Base-by-base conservation (phyloP, 1,284 basidiomycete species). In the Laetiporus sulphureus region DNA sequence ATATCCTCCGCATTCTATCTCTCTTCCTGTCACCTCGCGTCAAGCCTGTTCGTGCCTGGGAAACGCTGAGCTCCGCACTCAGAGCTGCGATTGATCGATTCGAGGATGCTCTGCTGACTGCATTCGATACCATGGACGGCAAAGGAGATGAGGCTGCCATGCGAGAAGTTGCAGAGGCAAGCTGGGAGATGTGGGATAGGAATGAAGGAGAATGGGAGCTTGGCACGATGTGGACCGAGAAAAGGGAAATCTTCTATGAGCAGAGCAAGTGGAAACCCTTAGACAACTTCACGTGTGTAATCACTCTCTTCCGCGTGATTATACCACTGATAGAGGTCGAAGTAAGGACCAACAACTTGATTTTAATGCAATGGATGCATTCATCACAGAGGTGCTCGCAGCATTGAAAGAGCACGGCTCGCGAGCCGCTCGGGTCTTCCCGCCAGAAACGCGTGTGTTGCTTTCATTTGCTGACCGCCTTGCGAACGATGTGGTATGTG, bases 291-390 rank as follows among this genome's bases (percentile, higher is more conserved):
- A 83, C 83, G 83, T 89, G 60, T 61, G 87, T 73, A 12, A 13
- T 25, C 8, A 12, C 18, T 12, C 18, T 35, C n/a, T 27, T 11
- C 30, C 21, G 5, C 24, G 8, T 36, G 5, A n/a, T 13, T 11
- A 8, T 24, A 15, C 36, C 32, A 32, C 43, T 41, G 41, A n/a
- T 38, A 27, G 38, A 30, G 34, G 40, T 6, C 45, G 38, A 29
- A 72, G 64, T 55, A 47, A 64, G 32, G 64, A 73, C n/a, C 71
- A 69, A 12, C 60, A 66, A 19, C 71, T 95, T 25, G 80, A 89
- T 56, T 97, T 99, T 55, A 85, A 84, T 16, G 77, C 94, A 1
- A 97, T 98, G 95, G 91, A 96, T 57, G 73, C 69, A 12, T 97
- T 94, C 63, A 93, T 98, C 68, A 66, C 67, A 0, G 73, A 75